Conservation (phyloP, 192 early-diverging fungal species). For the Podila clonocystis region DNA sequence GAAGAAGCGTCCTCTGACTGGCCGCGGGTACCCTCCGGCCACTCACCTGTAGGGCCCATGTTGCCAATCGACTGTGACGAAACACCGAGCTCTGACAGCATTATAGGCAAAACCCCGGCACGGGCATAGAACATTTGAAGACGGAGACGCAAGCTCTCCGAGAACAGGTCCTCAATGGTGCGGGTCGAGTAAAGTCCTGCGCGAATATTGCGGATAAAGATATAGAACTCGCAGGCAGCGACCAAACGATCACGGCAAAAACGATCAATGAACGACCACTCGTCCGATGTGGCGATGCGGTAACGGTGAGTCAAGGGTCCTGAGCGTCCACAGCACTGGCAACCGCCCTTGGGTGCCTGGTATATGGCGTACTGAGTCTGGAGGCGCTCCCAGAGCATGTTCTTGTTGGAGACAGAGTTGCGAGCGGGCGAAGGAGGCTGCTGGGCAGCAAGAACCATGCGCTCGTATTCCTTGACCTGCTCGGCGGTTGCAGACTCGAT, state of each 20-base stretch:
- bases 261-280: slow-evolving; percentile 82
- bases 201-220: slow-evolving; percentile 89
- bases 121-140: slow-evolving; percentile 87
- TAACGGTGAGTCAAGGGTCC: slow-evolving; percentile 71
- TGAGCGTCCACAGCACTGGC: slow-evolving; percentile 62
- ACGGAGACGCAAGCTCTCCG: slow-evolving; percentile 84
- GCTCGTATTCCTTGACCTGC: slow-evolving; percentile 56
- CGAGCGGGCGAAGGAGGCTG: slow-evolving; percentile 59
- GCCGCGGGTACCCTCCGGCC: slow-evolving; percentile 21
- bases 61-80: slow-evolving; percentile 41
- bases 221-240: slow-evolving; percentile 94
- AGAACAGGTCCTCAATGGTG: slow-evolving; percentile 81
- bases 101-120: slow-evolving; percentile 72
- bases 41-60: slow-evolving; percentile 39
- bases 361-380: slow-evolving; percentile 48
- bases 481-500: slow-evolving; percentile 82
- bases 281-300: slow-evolving; percentile 74
- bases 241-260: slow-evolving; percentile 94
- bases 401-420: slow-evolving; percentile 59
- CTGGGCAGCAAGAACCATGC: slow-evolving; percentile 48
- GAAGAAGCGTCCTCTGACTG: slow-evolving; percentile 7
- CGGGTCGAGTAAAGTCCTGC: slow-evolving; percentile 87
- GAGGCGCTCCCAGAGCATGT: slow-evolving; percentile 64
- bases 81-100: slow-evolving; percentile 62
- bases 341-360: slow-evolving; percentile 55